These are phyloP conservation scores for Colletotrichum shisoi DNA, from an alignment of 2,329 filamentous ascomycete species.

Conservation along the genomic window DNA sequence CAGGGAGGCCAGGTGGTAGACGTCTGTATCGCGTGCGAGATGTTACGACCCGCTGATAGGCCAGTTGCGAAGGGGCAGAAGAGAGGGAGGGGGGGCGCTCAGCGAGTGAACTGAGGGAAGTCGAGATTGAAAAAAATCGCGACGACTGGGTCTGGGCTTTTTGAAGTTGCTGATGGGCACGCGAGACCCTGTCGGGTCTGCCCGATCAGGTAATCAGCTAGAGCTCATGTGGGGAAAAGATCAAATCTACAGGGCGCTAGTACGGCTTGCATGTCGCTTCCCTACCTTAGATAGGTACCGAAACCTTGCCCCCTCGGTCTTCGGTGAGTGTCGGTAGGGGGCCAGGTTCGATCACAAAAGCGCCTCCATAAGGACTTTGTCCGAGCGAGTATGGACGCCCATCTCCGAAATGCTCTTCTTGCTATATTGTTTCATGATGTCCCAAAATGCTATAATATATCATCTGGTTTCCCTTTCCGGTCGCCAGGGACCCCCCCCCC, in stretches of 20 bases:
- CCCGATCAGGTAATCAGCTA: constrained; percentile 30
- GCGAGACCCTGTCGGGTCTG: constrained; percentile 4
- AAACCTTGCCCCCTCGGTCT: background rate
- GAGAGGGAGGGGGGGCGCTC: background rate
- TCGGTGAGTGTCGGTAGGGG: background rate
- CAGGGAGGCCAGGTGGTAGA: background rate
- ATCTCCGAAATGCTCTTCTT: no score
- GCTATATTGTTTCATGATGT: background rate
- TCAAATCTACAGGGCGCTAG: constrained; percentile 5
- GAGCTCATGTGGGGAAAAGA: constrained; percentile 22
- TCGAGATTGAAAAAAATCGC: constrained; percentile 18
- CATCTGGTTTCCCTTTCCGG: background rate
- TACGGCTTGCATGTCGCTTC: background rate
- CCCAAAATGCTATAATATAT: background rate
- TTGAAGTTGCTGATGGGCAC: constrained; percentile 3
- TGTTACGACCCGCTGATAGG: background rate
- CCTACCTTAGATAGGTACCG: background rate
- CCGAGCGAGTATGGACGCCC: background rate
- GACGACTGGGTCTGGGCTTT: constrained; percentile 7
- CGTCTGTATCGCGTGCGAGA: background rate
- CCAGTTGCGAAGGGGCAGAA: background rate
- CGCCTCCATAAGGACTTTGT: background rate
- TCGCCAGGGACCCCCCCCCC: background rate
- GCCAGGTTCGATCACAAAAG: no score
- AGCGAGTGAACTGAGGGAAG: constrained; percentile 2